A percentile compares a stretch with the other conserved stretches of the same genome.
Evolutionary conservation across 2,329 filamentous ascomycete species (phyloP).

Genomic region (Hypomyces rosellus): DNA sequence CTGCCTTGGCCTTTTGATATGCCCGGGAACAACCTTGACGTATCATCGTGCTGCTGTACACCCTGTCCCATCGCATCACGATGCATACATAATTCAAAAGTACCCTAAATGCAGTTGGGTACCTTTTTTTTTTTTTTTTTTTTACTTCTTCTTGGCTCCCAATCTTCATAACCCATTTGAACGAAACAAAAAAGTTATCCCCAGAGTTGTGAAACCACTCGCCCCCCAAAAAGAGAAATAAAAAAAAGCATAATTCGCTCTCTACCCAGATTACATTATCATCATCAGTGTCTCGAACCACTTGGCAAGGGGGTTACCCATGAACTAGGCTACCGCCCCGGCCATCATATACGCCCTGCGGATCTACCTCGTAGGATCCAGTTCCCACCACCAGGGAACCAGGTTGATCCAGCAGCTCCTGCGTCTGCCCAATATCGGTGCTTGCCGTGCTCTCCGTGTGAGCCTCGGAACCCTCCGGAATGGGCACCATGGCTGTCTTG

Average conservation of each 20-base stretch:
- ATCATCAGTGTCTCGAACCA: not conserved
- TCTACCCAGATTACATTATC: not conserved
- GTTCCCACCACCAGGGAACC: not conserved
- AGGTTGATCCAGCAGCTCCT: constrained; percentile 45
- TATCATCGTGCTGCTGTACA: not conserved
- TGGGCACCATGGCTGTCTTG: constrained; percentile 60
- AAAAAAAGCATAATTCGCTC: not conserved
- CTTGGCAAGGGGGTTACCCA: too few relatives aligned
- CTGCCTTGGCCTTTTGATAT: not conserved
- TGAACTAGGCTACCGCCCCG: too few relatives aligned
- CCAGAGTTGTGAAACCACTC: not conserved
- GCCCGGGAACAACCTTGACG: not conserved
- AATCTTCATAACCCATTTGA: too few relatives aligned
- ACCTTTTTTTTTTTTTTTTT: too few relatives aligned
- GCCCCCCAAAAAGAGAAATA: too few relatives aligned
- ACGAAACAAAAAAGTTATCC: too few relatives aligned
- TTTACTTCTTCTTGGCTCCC: too few relatives aligned
- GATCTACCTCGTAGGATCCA: too few relatives aligned
- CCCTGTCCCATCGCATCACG: too few relatives aligned
- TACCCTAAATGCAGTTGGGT: too few relatives aligned
- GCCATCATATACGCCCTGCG: too few relatives aligned
- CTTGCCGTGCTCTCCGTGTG: constrained; percentile 47
- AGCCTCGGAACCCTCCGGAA: constrained; percentile 56
- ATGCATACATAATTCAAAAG: too few relatives aligned
- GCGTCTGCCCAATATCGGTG: constrained; percentile 36